These are phyloP conservation scores for Lasiosphaeris hirsuta DNA, from an alignment of 495 filamentous ascomycete species.

Conservation along the genomic window DNA sequence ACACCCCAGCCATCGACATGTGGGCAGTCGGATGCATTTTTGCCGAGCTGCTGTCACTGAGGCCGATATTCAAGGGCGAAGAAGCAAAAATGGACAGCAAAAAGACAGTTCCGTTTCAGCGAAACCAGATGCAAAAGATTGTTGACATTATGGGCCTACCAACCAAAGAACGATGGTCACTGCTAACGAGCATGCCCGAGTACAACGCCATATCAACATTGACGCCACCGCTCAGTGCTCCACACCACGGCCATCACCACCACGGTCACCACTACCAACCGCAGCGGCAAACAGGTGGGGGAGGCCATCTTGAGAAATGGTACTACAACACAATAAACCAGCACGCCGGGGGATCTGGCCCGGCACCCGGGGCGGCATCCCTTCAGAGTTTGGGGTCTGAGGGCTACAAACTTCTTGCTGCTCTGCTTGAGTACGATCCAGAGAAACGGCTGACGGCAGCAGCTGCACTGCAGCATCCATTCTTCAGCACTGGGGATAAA, in stretches of 20 bases:
- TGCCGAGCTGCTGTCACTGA: constrained; percentile 83
- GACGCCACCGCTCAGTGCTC: constrained; percentile 45
- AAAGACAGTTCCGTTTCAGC: constrained; percentile 94
- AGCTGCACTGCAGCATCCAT: constrained; percentile 80
- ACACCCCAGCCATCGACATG: constrained; percentile 93
- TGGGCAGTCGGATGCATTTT: constrained; percentile 99
- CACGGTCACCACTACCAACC: constrained; percentile 51
- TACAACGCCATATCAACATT: constrained; percentile 70
- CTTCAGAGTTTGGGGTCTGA: constrained; percentile 61
- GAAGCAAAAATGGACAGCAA: constrained; percentile 99
- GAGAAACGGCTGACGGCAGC: constrained; percentile 81
- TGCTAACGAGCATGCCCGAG: constrained; percentile 77
- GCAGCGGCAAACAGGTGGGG: constrained; percentile 16
- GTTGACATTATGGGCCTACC: constrained; percentile 92
- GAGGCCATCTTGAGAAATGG: constrained; percentile 53
- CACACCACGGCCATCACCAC: constrained; percentile 39
- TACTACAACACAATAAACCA: constrained; percentile 52
- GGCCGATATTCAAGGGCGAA: constrained; percentile 97
- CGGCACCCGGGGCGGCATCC: constrained; percentile 31
- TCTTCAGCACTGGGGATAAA: constrained; percentile 67
- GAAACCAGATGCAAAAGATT: constrained; percentile 98
- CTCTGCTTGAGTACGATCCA: constrained; percentile 89
- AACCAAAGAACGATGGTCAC: constrained; percentile 83
- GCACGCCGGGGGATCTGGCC: constrained; percentile 42
- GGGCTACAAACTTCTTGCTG: constrained; percentile 75